Evolutionary conservation across 352 stramenopile species (phyloP), one percentile per base, ranked within the genome.

Genomic region (Pythium sp.): DNA sequence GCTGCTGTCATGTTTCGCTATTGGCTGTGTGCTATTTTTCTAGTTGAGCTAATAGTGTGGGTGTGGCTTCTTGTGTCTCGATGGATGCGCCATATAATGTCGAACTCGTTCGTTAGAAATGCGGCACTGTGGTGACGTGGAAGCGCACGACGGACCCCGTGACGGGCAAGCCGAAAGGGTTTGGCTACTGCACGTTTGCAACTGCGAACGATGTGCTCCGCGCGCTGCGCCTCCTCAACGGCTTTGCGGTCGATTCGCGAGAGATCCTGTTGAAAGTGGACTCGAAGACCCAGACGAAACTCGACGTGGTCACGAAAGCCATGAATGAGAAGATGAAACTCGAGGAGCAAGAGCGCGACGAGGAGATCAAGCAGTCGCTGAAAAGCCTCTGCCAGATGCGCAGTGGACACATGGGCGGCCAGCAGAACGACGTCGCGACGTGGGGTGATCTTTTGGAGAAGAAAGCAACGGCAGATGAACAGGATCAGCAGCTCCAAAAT

Each of bases 211-310:
- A 84, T 30, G 76, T 78, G 57, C 60, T 81, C 28, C 77, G 79
- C n/a, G 79, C 79, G 46, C 61, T 84, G 51, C 76, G 77, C 15
- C 68, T 87, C 15, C 69, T 87, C 41, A 77, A 80, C 30, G 71
- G 75, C 24, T 81, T 83, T 43, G 73, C 73, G 14, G 58, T 87
- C 24, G 77, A 76, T 55, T 82, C 77, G 34, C 78, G 71, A 20
- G 71, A 80, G 69, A 81, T 87, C 38, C 41, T 84, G 49, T 49
- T 83, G 46, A 79, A 80, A 58, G 75, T 76, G 18, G 79, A 87
- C 51, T 62, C 66, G 3, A 80, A 78, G 46, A 75, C 69, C 3
- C 72, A 81, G n/a, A 57, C 58, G 18, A 72, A 79, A 56, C 56
- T 87, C 6, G 73, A 85, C 22, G 69, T 65, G 26, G 78, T 72